Percentiles rank a stretch among this genome's conserved stretches.
phyloP scores from a whole-genome alignment of 768 basidiomycete genomes.

The Suillus paluster region DNA sequence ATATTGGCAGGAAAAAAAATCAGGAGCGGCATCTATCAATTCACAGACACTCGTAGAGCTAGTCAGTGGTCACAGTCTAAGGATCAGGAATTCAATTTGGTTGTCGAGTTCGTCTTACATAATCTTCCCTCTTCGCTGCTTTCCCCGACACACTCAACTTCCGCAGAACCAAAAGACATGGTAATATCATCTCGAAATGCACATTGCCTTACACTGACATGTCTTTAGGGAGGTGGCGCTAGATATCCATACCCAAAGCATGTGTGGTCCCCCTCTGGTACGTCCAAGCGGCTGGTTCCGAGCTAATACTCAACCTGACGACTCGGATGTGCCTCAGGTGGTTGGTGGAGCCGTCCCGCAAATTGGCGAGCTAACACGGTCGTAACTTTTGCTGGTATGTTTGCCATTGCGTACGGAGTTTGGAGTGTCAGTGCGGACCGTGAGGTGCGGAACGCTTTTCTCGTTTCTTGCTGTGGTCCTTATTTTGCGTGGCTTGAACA shows the following conservation, averaged over 20 bases:
- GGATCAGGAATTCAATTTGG: too few species aligned
- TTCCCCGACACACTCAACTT: neutral
- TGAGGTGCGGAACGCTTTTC: slow-evolving; percentile 60
- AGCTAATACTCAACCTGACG: slow-evolving; percentile 4
- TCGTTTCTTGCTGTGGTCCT: neutral
- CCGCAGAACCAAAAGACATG: neutral
- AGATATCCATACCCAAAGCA: slow-evolving; percentile 94
- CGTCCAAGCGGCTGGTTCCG: slow-evolving; percentile 19
- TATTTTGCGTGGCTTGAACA: slow-evolving; percentile 29
- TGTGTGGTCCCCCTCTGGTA: slow-evolving; percentile 94
- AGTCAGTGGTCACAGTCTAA: too few species aligned
- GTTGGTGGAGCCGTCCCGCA: slow-evolving; percentile 92
- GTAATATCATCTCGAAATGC: neutral
- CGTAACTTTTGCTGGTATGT: slow-evolving; percentile 70
- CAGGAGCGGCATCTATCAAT: too few species aligned
- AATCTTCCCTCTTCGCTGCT: neutral
- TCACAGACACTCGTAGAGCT: too few species aligned
- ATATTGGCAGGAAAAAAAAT: too few species aligned
- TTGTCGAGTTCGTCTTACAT: neutral
- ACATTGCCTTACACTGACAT: neutral
- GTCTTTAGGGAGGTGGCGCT: slow-evolving; percentile 70
- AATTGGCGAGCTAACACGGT: slow-evolving; percentile 91
- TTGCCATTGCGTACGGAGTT: slow-evolving; percentile 63
- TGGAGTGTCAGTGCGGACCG: slow-evolving; percentile 78
- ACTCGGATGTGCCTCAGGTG: slow-evolving; percentile 69